phyloP scores from a whole-genome alignment of 768 basidiomycete species.

The Lactarius akahatsu region DNA sequence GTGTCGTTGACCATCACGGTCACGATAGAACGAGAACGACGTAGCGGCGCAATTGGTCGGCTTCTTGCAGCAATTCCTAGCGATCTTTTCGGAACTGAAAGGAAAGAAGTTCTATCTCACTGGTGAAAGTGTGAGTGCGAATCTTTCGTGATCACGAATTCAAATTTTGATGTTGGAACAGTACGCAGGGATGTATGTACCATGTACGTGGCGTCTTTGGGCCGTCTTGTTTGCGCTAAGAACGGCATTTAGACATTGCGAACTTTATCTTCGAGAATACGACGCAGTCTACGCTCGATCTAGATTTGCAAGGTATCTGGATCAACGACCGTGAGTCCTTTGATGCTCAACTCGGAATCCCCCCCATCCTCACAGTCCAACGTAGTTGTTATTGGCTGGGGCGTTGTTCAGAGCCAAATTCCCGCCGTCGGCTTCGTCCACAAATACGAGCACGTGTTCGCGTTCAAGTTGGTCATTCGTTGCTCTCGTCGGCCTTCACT shows the following conservation, averaged over 20 bases:
- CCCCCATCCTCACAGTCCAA: not conserved
- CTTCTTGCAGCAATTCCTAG: slow-evolving; percentile 73
- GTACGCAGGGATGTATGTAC: slow-evolving; percentile 75
- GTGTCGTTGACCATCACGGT: not conserved
- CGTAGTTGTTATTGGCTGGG: slow-evolving; percentile 57
- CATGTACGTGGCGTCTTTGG: slow-evolving; percentile 46
- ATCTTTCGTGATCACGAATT: not conserved
- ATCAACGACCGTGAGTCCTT: slow-evolving; percentile 61
- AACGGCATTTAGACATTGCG: slow-evolving; percentile 55
- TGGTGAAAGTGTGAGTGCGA: slow-evolving; percentile 67
- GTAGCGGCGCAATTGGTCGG: slow-evolving; percentile 56
- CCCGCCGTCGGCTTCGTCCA: slow-evolving; percentile 74
- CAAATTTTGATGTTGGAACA: slow-evolving; percentile 32
- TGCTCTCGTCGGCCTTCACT: not conserved
- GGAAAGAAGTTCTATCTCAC: slow-evolving; percentile 67
- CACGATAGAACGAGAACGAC: slow-evolving; percentile 48
- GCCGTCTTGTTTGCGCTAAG: not conserved
- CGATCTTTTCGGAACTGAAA: slow-evolving; percentile 72
- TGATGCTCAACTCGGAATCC: not conserved
- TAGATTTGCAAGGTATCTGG: slow-evolving; percentile 71
- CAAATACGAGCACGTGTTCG: slow-evolving; percentile 67
- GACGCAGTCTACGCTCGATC: slow-evolving; percentile 41
- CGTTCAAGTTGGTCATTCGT: slow-evolving; percentile 56
- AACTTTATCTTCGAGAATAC: slow-evolving; percentile 69
- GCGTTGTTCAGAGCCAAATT: slow-evolving; percentile 65